Evolutionary conservation across 139 green algal species (phyloP), one percentile per base, ranked within the genome.

Genomic region (Zygnema cylindricum): DNA sequence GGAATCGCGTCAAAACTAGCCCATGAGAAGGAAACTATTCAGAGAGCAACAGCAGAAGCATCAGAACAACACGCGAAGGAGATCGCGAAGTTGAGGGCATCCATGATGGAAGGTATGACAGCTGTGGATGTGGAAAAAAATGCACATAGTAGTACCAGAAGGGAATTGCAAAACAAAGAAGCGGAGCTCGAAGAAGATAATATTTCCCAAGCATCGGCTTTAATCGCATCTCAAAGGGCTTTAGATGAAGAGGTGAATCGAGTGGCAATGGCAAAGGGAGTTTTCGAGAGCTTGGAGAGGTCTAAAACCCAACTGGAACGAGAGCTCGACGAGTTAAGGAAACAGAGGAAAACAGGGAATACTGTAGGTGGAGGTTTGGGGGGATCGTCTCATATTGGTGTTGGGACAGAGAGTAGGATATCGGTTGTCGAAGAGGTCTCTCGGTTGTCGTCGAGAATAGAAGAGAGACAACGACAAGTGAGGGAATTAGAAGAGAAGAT

Each of bases 401-500:
- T 16, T 63, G 7, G 7, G 7, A 16, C 16, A 16, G 49, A 63
- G 49, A 63, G 16, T 63, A 16, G 7, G 16, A 16, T 16, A 25
- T 63, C 16, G 49, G 49, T 63, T 63, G 49, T 16, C 7, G 49
- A 63, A 63, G 49, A 63, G 49, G 7, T 63, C 16, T 63, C 49
- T 25, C 7, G 49, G 49, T 63, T 63, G 49, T 63, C 49, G 7
- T 63, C 7, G 49, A 7, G 49, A 63, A 63, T 63, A 63, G 49
- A 63, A 63, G 49, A 63, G 16, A 63, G 49, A 16, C 49, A 63
- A 63, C 7, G 7, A 33, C 81, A 86, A 43, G 81, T 78, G 33
- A 77, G 71, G 11, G 81, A 86, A 36, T 69, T 86, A 11, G 81
- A 86, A 43, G 81, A 39, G 43, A 63, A 81, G 38, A 16, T 86